Base-by-base conservation (phyloP, 139 green algal genomes). In the Chlamydomonas sphaeroides region DNA sequence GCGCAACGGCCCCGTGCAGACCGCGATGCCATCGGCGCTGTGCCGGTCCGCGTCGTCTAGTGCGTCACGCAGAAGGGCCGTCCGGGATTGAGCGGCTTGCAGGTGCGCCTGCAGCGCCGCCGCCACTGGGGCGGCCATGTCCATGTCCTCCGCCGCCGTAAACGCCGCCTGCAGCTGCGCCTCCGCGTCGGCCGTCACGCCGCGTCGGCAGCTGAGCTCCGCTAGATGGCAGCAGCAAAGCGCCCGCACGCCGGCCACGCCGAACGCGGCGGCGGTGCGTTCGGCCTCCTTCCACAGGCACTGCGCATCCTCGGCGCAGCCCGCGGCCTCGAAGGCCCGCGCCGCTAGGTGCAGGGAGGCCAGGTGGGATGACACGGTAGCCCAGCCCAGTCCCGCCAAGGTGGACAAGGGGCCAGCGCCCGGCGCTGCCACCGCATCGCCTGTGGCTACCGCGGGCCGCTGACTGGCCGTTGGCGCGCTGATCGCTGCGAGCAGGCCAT, bases 301-400 rank as follows among this genome's bases (percentile, higher is more conserved):
- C 3, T 70, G 23, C 2, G 90, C 89, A 41, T 95, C 91, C 32
- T 94, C 91, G 5, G 65, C 57, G 49, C 84, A 84, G 23, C 91
- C 89, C 17, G 57, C 57, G 0, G 63, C 69, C 72, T 93, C 91
- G 84, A 92, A 92, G 35, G 87, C 70, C 33, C 70, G 32, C 1
- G 87, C 91, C 57, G 87, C 81, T 53, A 84, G 83, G 42, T 92
- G 74, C 76, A 94, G 84, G 41, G 80, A 86, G 5, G 35, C 62
- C 48, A 92, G 32, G 69, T 93, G 90, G 20, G 66, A 65, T 11
- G 59, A 71, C 3, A 77, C 26, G 17, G 87, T 63, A 17, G 66
- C 74, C 89, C 91, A 93, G 66, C 33, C 59, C 15, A 82, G 45
- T 5, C 33, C 42, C 15, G 39, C 42, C n/a, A n/a, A n/a, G n/a